Evolutionary conservation across 1,139 yeast species (phyloP).

Genomic region (Hanseniaspora uvarum): DNA sequence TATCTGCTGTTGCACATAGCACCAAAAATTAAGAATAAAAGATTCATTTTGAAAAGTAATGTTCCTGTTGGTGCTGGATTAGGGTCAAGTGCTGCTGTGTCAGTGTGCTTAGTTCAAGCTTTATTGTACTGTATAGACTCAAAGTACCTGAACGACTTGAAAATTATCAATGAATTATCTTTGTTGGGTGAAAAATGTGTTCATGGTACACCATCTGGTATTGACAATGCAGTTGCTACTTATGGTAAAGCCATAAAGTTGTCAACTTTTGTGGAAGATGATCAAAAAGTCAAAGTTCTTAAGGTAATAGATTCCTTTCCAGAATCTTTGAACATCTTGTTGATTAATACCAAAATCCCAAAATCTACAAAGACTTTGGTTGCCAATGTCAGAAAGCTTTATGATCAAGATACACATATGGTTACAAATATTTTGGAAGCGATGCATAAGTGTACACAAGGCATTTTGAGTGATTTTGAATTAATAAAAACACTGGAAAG

Average conservation of each 20-base stretch:
- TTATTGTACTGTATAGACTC: slow-evolving; percentile 29
- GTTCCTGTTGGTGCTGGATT: slow-evolving; percentile 95
- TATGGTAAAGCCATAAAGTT: slow-evolving; percentile 84
- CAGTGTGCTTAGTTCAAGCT: slow-evolving; percentile 77
- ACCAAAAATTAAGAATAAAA: slow-evolving; percentile 40
- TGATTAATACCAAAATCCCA: slow-evolving; percentile 79
- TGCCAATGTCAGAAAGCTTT: slow-evolving; percentile 55
- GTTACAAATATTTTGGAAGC: slow-evolving; percentile 54
- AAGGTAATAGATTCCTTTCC: slow-evolving; percentile 45
- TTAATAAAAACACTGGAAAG: slow-evolving; percentile 36
- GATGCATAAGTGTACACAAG: slow-evolving; percentile 56
- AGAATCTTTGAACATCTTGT: slow-evolving; percentile 49
- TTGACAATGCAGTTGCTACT: slow-evolving; percentile 92
- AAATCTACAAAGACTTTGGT: slow-evolving; percentile 80
- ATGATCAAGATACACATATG: slow-evolving; percentile 45
- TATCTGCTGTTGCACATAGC: slow-evolving; percentile 62
- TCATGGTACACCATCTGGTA: slow-evolving; percentile 96
- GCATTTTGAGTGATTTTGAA: slow-evolving; percentile 37
- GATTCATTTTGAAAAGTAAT: slow-evolving; percentile 65
- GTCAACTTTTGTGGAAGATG: slow-evolving; percentile 23
- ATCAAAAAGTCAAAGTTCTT: slow-evolving; percentile 17
- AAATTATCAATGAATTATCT: slow-evolving; percentile 74
- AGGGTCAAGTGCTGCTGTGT: slow-evolving; percentile 86
- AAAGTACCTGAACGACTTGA: slow-evolving; percentile 37
- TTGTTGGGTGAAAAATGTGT: slow-evolving; percentile 89